A percentile compares a stretch with the other conserved stretches of the same genome.
Evolutionary conservation across 176 grass and related monocot species (phyloP).

Genomic region (Phragmites australis): DNA sequence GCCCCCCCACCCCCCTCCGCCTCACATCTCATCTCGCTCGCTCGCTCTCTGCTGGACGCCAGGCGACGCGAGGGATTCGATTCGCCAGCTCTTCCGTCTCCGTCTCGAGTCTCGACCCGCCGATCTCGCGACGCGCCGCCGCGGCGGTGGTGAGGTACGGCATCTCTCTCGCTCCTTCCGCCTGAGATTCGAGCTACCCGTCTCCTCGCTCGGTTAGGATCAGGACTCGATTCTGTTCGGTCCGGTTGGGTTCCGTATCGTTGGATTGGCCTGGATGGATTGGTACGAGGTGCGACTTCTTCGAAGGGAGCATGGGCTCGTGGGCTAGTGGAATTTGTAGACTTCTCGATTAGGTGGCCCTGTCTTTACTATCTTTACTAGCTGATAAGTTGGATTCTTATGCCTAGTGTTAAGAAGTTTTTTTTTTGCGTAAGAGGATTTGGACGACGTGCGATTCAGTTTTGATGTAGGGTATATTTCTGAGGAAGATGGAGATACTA

Average conservation of each 20-base stretch:
- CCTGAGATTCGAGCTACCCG: neutral
- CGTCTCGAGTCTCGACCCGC: neutral
- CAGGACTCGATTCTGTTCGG: constrained; percentile 4
- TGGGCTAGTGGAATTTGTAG: neutral
- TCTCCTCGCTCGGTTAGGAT: neutral
- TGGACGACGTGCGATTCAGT: neutral
- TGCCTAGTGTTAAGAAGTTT: neutral
- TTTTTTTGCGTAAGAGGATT: neutral
- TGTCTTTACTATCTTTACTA: neutral
- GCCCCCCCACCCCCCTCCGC: neutral
- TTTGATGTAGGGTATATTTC: neutral
- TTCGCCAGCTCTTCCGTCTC: neutral
- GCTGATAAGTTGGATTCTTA: neutral
- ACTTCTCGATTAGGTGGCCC: neutral
- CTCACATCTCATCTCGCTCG: neutral
- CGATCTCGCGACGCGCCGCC: constrained; percentile 5
- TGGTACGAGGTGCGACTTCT: neutral
- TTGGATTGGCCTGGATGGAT: neutral
- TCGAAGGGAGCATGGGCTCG: too few species aligned
- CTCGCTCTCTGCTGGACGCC: constrained; percentile 7
- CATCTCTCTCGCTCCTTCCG: neutral
- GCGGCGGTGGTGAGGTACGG: neutral
- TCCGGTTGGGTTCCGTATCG: neutral
- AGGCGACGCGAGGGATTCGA: constrained; percentile 16
- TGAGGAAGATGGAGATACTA: neutral